Base-by-base conservation (phyloP, 2,329 filamentous ascomycete genomes). In the Clarireedia hainanense region DNA sequence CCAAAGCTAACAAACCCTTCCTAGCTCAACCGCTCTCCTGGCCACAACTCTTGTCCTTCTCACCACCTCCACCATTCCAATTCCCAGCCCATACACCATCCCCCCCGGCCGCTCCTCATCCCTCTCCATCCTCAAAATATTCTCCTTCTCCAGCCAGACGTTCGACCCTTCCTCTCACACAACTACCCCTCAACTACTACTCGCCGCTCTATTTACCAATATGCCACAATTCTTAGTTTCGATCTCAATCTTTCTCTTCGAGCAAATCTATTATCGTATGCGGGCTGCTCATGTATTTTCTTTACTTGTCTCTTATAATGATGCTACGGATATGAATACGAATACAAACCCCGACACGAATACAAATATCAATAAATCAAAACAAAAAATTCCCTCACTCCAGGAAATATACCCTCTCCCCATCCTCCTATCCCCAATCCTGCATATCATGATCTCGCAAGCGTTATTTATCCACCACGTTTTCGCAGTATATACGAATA, bases 191-290 rank as follows among this genome's bases (percentile, higher is more conserved):
- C 57, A 56, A 48, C 55, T 60, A 10, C 43, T 60, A 5, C 26
- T 45, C 12, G 51, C 60, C 17, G 50, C 58, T 14, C 64, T 77
- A 17, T 20, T 78, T 0, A 74, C 72, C 37, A 80, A 80, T 58
- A 26, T 69, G 0, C 75, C 76, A 1, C 78, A 80, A 58, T 52
- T 76, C 0, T 52, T 79, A 4, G 57, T 78, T 0, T 77, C 74
- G 0, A 62, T 75, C n/a, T 48, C 75, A 1, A 79, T 80, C 60
- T 63, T 78, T 3, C 62, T 67, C 1, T 71, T 72, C 61, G 79
- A 78, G 59, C 63, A 63, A 2, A 63, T 79, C 6, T 67, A 75
- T 23, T 81, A 75, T 0, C 68, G 64, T 2, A 77, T 80, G 66
- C 67, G 76, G 0, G 61, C 74, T 0, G 73, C 71, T 0, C 62